Percentiles rank a stretch among this genome's conserved stretches.
phyloP scores from a whole-genome alignment of 129 eudicot species.

The Calendula officinalis region DNA sequence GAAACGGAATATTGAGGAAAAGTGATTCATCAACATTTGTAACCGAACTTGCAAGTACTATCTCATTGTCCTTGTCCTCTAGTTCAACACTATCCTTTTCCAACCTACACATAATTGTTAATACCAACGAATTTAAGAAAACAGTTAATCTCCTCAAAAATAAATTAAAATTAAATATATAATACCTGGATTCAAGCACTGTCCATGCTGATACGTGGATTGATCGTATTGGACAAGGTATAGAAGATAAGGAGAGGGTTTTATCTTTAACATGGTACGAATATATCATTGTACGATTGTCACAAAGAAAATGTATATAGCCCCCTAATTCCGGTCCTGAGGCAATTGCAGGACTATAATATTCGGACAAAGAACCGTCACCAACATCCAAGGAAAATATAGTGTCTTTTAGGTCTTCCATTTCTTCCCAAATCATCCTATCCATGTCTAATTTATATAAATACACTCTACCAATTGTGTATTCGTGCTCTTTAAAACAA shows the following conservation, averaged over 20 bases:
- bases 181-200: slow-evolving; percentile 18
- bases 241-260: slow-evolving; percentile 1
- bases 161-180: not conserved
- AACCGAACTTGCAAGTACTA: too few relatives aligned
- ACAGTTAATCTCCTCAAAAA: not conserved
- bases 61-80: not conserved
- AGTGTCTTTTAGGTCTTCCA: slow-evolving; percentile 1
- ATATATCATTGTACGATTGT: not conserved
- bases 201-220: not conserved
- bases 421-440: not conserved
- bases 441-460: slow-evolving; percentile 15
- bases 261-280: slow-evolving; percentile 18
- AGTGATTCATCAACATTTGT: not conserved
- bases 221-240: not conserved
- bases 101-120: not conserved
- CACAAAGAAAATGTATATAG: slow-evolving; percentile 8
- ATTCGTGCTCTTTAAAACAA: not conserved
- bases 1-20: slow-evolving; percentile 9
- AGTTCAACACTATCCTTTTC: not conserved
- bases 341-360: not conserved
- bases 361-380: not conserved
- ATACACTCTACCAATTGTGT: not conserved
- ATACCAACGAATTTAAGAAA: not conserved
- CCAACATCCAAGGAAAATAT: not conserved
- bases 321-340: slow-evolving; percentile 13